Conservation (phyloP, 768 basidiomycete genomes). For the Cubamyces sp. region DNA sequence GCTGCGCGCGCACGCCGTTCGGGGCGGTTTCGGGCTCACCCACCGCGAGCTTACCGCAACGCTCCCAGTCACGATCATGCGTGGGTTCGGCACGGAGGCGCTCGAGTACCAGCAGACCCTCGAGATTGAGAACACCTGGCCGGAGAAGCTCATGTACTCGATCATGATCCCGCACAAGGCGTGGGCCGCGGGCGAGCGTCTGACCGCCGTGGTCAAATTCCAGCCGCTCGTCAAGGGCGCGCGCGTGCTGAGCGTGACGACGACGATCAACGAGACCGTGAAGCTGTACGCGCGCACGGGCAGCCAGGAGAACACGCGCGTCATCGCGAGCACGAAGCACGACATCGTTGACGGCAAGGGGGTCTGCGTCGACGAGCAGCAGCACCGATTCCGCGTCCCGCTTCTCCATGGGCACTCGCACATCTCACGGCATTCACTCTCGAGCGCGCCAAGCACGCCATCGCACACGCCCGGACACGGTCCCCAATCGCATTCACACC, state of each 20-base stretch:
- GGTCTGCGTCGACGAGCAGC: conserved; percentile 35
- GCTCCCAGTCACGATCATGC: conserved; percentile 65
- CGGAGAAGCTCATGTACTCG: conserved; percentile 95
- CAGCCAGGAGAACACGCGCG: conserved; percentile 61
- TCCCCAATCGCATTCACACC: conserved; percentile 1
- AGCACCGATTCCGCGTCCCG: conserved; percentile 34
- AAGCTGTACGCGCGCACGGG: conserved; percentile 61
- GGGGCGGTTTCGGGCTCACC: conserved; percentile 64
- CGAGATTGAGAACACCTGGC: conserved; percentile 97
- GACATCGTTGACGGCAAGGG: conserved; percentile 67
- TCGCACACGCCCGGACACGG: conserved; percentile 14
- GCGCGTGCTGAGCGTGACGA: conserved; percentile 64
- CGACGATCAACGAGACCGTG: conserved; percentile 74
- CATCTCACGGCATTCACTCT: conserved; percentile 10
- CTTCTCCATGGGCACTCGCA: conserved; percentile 26
- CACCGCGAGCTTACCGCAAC: conserved; percentile 63
- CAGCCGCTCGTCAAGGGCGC: conserved; percentile 87
- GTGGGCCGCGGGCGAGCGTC: conserved; percentile 86
- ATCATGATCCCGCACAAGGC: conserved; percentile 95
- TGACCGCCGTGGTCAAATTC: conserved; percentile 85
- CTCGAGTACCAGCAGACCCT: conserved; percentile 96
- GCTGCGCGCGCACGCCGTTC: conserved; percentile 81
- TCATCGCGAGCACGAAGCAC: conserved; percentile 66
- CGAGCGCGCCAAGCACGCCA: conserved; percentile 20
- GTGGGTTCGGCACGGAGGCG: conserved; percentile 78